phyloP scores from a whole-genome alignment of 345 rosid genomes.

The Eucalyptus marginata region DNA sequence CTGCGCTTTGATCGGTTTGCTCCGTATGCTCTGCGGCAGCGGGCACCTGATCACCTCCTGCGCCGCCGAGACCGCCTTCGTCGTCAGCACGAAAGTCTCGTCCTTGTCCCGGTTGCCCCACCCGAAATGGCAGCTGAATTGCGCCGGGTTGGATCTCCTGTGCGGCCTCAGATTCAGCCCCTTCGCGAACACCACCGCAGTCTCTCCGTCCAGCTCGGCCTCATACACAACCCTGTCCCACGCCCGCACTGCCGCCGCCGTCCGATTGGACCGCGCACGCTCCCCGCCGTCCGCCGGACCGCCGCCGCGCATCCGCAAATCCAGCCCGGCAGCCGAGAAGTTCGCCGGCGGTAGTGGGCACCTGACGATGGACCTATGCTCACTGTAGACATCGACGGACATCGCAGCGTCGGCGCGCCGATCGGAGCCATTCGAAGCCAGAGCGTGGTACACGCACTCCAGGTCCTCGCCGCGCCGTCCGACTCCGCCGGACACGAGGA shows the following conservation, averaged over 20 bases:
- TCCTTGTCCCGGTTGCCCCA: slow-evolving; percentile 24
- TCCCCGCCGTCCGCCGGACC: neutral
- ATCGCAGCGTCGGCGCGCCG: slow-evolving; percentile 10
- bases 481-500: slow-evolving; percentile 32
- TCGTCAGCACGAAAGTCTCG: slow-evolving; percentile 25
- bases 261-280: slow-evolving; percentile 6
- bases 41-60: slow-evolving; percentile 90
- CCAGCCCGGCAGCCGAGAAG: slow-evolving; percentile 40
- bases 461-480: slow-evolving; percentile 3
- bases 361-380: slow-evolving; percentile 45
- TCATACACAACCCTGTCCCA: slow-evolving; percentile 76
- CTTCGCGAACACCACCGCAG: slow-evolving; percentile 68
- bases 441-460: slow-evolving; percentile 46
- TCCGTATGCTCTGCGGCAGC: slow-evolving; percentile 46
- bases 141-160: slow-evolving; percentile 46
- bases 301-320: slow-evolving; percentile 33
- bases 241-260: slow-evolving; percentile 25
- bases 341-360: slow-evolving; percentile 62
- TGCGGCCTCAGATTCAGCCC: slow-evolving; percentile 89
- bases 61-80: slow-evolving; percentile 64
- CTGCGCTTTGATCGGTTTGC: slow-evolving; percentile 32
- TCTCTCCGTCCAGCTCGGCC: slow-evolving; percentile 54
- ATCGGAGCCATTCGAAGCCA: neutral
- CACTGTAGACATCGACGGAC: slow-evolving; percentile 48
- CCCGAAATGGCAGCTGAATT: slow-evolving; percentile 64